Evolutionary conservation across 2,329 filamentous ascomycete species (phyloP), one percentile per base, ranked within the genome.

Genomic region (Madurella mycetomatis): DNA sequence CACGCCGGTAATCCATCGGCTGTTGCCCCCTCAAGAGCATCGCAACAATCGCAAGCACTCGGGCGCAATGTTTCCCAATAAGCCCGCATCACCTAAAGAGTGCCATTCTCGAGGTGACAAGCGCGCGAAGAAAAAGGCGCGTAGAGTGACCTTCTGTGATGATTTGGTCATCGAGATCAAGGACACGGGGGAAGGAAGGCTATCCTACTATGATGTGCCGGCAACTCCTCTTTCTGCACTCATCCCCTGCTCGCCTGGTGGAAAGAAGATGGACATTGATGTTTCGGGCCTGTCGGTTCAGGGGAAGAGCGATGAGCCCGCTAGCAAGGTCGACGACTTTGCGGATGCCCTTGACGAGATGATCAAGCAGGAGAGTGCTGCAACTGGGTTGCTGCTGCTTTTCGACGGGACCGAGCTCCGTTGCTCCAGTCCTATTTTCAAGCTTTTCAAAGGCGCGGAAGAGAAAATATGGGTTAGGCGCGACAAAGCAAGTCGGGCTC

Each of bases 311-410:
- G 16, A 11, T 8, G 30, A 41, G 12, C 8, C 16, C 9, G 31
- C 11, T 17, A 11, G 7, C 4, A 8, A 12, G 8, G 31, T 16
- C 12, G 37, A 42, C 16, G 11, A 32, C 19, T 18, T 40, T 19
- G 41, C 51, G 16, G 12, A 31, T 32, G 44, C 25, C 9, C 9
- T 49, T 12, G n/a, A 42, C 9, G 44, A 51, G 4, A 54, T 58
- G 56, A 58, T 58, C 15, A 32, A 18, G 15, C 12, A 8, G 1
- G 56, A 58, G 45, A 54, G 48, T 17, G 13, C 5, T 31, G 54
- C 42, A 31, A 49, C 51, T 5, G 51, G 51, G 19, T 30, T 46
- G 7, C 31, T 56, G 31, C 11, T 47, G 9, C 8, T 47, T 7
- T 13, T 42, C 25, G 8, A 52, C 17, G 47, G 34, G 13, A n/a